These are phyloP conservation scores for Backusella parvicylindrica DNA, from an alignment of 192 early-diverging fungal genomes.

Conservation along the genomic window DNA sequence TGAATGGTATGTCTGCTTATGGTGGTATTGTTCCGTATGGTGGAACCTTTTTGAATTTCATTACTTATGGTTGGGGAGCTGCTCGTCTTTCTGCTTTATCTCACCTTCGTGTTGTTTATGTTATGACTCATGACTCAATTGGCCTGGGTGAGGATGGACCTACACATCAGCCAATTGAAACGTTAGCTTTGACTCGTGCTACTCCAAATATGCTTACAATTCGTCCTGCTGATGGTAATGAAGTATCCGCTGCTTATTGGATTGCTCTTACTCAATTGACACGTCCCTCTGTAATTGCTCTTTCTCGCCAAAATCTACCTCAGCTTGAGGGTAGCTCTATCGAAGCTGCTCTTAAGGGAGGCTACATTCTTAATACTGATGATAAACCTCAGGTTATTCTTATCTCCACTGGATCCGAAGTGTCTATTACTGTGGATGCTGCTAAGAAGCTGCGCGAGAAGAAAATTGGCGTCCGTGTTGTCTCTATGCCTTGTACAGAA, in stretches of 20 bases:
- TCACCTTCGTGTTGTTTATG: conserved; percentile 86
- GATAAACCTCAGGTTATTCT: conserved; percentile 62
- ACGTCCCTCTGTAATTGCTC: conserved; percentile 78
- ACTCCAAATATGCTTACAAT: conserved; percentile 84
- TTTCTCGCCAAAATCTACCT: conserved; percentile 93
- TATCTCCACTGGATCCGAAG: conserved; percentile 91
- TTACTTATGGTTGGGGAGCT: conserved; percentile 78
- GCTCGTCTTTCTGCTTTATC: conserved; percentile 87
- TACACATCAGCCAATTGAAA: conserved; percentile 98
- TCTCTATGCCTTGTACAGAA: conserved; percentile 91
- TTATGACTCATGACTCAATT: conserved; percentile 99
- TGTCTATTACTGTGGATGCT: conserved; percentile 80
- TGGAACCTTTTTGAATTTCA: conserved; percentile 91
- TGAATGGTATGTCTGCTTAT: conserved; percentile 88
- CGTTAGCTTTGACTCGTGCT: conserved; percentile 81
- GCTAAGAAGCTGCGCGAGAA: conserved; percentile 66
- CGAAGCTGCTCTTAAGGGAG: conserved; percentile 81
- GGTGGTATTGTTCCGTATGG: conserved; percentile 84
- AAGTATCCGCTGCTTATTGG: conserved; percentile 83
- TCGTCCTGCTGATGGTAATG: conserved; percentile 94
- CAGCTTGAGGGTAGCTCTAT: conserved; percentile 80
- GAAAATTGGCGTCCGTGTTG: conserved; percentile 68
- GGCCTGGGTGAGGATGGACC: conserved; percentile 98
- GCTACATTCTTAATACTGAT: conserved; percentile 70
- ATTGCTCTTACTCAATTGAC: conserved; percentile 64